A percentile compares a stretch with the other conserved stretches of the same genome.
phyloP scores from a whole-genome alignment of 352 stramenopile genomes.

The Labyrinthula sp. region DNA sequence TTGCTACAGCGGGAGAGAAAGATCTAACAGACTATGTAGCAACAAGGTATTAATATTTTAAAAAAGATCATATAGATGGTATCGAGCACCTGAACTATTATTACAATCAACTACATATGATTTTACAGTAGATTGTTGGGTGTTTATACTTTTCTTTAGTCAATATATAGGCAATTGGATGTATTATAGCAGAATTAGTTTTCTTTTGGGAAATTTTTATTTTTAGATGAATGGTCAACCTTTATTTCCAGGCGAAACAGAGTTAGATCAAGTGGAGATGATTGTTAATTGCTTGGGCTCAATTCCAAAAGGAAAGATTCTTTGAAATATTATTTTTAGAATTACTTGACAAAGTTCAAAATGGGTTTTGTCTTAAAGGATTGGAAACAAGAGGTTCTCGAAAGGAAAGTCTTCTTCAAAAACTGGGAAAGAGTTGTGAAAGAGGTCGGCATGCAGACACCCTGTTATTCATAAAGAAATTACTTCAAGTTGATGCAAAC shows the following conservation, averaged over 20 bases:
- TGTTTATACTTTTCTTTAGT: too few species aligned
- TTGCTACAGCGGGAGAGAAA: conserved; percentile 29
- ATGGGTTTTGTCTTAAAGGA: too few species aligned
- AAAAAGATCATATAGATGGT: too few species aligned
- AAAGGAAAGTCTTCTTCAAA: conserved; percentile 65
- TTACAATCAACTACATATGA: conserved; percentile 70
- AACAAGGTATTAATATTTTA: too few species aligned
- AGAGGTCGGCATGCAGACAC: conserved; percentile 55
- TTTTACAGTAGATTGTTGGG: conserved; percentile 74
- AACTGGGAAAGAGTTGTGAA: conserved; percentile 60
- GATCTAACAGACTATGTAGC: conserved; percentile 85
- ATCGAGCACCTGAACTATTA: conserved; percentile 68
- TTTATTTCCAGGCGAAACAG: conserved; percentile 48
- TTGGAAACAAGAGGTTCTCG: conserved; percentile 65
- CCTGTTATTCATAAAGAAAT: conserved; percentile 52
- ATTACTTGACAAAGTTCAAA: too few species aligned
- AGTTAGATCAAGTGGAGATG: conserved; percentile 37
- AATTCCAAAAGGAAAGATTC: conserved; percentile 63
- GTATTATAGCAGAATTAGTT: conserved; percentile 54
- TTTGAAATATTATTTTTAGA: conserved; percentile 65
- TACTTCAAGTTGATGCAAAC: conserved; percentile 49
- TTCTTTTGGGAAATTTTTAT: too few species aligned
- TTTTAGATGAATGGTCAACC: conserved; percentile 64
- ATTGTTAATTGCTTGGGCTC: conserved; percentile 40
- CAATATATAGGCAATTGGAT: conserved; percentile 73